A percentile compares a stretch with the other conserved stretches of the same genome.
Evolutionary conservation across 2,329 filamentous ascomycete species (phyloP).

Genomic region (Penicillium polonicum): DNA sequence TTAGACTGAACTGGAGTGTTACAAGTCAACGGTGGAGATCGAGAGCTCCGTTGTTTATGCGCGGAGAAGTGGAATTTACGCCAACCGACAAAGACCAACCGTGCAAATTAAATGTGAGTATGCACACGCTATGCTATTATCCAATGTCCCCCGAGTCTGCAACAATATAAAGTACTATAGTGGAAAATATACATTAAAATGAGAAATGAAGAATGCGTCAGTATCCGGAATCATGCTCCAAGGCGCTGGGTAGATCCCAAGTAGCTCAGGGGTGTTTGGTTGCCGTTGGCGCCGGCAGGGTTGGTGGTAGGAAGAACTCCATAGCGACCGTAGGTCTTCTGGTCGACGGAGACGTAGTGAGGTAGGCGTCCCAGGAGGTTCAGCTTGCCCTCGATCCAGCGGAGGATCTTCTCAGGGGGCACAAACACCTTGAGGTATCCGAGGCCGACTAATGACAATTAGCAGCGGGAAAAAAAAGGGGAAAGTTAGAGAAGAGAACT

Average conservation of each 20-base stretch:
- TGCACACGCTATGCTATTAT: slow-evolving; percentile 25
- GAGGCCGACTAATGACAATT: slow-evolving; percentile 62
- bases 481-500: slow-evolving; percentile 34
- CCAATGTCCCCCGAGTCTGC: slow-evolving; percentile 5
- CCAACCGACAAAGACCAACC: slow-evolving; percentile 31
- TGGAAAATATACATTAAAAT: slow-evolving; percentile 36
- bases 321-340: slow-evolving; percentile 92
- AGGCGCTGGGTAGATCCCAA: slow-evolving; percentile 64
- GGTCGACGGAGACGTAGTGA: slow-evolving; percentile 90
- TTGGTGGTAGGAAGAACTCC: slow-evolving; percentile 71
- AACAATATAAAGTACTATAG: slow-evolving; percentile 16
- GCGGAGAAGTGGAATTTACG: slow-evolving; percentile 33
- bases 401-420: slow-evolving; percentile 81
- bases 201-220: slow-evolving; percentile 10
- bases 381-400: slow-evolving; percentile 85
- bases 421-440: slow-evolving; percentile 87
- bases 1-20: slow-evolving; percentile 6
- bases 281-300: slow-evolving; percentile 30
- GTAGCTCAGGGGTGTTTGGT: slow-evolving; percentile 55
- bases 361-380: slow-evolving; percentile 81
- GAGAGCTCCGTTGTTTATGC: slow-evolving; percentile 21
- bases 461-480: slow-evolving; percentile 2
- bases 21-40: slow-evolving; percentile 14
- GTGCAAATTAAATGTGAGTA: slow-evolving; percentile 27
- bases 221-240: slow-evolving; percentile 56